Conservation (phyloP, 2,329 filamentous ascomycete species). For the Parasarocladium wereldwijsianum region DNA sequence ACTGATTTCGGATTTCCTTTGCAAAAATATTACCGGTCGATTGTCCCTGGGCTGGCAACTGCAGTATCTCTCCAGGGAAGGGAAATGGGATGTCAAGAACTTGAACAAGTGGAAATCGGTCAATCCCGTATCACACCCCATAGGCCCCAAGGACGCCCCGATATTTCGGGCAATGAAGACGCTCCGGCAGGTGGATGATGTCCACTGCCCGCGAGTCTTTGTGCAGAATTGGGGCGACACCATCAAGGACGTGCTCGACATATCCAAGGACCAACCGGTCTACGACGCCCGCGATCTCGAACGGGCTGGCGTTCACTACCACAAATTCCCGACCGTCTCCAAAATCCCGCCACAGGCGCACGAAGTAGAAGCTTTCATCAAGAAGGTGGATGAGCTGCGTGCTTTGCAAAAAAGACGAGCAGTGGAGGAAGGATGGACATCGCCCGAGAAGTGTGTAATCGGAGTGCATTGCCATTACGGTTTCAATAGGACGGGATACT, state of each 20-base stretch:
- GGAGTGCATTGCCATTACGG: conserved; percentile 94
- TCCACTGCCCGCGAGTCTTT: conserved; percentile 64
- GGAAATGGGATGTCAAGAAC: conserved; percentile 98
- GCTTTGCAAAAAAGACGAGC: conserved; percentile 29
- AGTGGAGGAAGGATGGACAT: conserved; percentile 22
- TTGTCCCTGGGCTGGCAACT: conserved; percentile 83
- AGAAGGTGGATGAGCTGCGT: conserved; percentile 44
- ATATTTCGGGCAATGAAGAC: conserved; percentile 89
- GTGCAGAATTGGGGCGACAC: conserved; percentile 49
- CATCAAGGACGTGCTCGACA: conserved; percentile 72
- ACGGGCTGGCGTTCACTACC: conserved; percentile 51
- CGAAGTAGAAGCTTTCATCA: conserved; percentile 39
- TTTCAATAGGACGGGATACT: conserved; percentile 87
- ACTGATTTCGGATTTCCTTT: conserved; percentile 70
- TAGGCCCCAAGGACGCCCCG: conserved; percentile 36
- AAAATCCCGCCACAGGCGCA: conserved; percentile 62
- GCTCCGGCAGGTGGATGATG: conserved; percentile 72
- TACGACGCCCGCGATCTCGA: conserved; percentile 67
- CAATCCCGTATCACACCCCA: conserved; percentile 59
- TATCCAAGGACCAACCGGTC: conserved; percentile 78
- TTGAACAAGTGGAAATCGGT: conserved; percentile 81
- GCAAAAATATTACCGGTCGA: conserved; percentile 57
- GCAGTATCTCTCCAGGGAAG: conserved; percentile 72
- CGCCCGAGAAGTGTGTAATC: conserved; percentile 34
- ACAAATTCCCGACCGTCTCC: conserved; percentile 84